A percentile compares a stretch with the other conserved stretches of the same genome.
phyloP scores from a whole-genome alignment of 2,329 filamentous ascomycete species.

The Ophiocordyceps australis region DNA sequence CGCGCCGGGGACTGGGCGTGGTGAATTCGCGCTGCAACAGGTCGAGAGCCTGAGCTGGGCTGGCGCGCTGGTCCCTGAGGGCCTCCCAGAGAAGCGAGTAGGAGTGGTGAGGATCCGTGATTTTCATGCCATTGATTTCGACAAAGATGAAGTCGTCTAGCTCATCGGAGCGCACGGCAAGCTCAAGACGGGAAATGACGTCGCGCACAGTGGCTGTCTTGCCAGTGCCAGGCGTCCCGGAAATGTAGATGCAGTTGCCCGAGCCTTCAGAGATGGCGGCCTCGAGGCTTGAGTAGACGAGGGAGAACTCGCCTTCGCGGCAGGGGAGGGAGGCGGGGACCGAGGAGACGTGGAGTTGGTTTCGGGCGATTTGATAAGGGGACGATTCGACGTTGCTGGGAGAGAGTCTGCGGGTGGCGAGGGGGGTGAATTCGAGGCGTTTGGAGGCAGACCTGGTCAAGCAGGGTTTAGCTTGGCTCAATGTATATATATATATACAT shows the following conservation, averaged over 20 bases:
- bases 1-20: slow-evolving; percentile 72
- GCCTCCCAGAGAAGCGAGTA: slow-evolving; percentile 95
- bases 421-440: slow-evolving; percentile 83
- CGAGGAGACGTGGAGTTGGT: slow-evolving; percentile 79
- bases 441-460: slow-evolving; percentile 36
- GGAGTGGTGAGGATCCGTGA: slow-evolving; percentile 92
- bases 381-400: slow-evolving; percentile 59
- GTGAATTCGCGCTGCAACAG: slow-evolving; percentile 85
- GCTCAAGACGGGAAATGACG: slow-evolving; percentile 75
- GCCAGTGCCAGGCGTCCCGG: slow-evolving; percentile 91
- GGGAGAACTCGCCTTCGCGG: slow-evolving; percentile 76
- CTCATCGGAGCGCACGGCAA: slow-evolving; percentile 75
- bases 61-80: slow-evolving; percentile 80
- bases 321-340: slow-evolving; percentile 82
- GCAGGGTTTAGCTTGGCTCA: slow-evolving; percentile 27
- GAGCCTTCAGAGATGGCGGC: slow-evolving; percentile 85
- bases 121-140: slow-evolving; percentile 99
- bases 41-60: slow-evolving; percentile 77
- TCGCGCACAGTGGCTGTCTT: slow-evolving; percentile 96
- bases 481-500: not conserved
- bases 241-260: slow-evolving; percentile 96
- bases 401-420: slow-evolving; percentile 75
- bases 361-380: slow-evolving; percentile 81
- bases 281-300: slow-evolving; percentile 86
- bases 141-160: slow-evolving; percentile 98